Percentiles rank a stretch among this genome's conserved stretches.
Evolutionary conservation across 805 yeast species (phyloP).

Genomic region (Saturnispora diversa): DNA sequence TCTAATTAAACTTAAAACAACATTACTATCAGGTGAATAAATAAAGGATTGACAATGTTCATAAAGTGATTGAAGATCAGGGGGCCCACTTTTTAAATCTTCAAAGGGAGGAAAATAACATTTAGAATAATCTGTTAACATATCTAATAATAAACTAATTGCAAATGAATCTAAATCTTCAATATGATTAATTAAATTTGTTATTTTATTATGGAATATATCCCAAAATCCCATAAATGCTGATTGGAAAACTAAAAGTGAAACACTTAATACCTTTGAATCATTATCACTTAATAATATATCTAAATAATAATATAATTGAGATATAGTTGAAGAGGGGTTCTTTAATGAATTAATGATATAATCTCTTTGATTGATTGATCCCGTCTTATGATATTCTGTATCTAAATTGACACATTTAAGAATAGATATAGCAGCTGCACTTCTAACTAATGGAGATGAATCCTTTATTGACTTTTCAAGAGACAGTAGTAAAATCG

Average conservation of each 20-base stretch:
- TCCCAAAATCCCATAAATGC: constrained; percentile 52
- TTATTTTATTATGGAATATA: constrained; percentile 62
- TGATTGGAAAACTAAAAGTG: constrained; percentile 48
- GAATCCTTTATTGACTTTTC: constrained; percentile 61
- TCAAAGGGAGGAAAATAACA: constrained; percentile 37
- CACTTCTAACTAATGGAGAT: constrained; percentile 69
- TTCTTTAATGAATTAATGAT: constrained; percentile 16
- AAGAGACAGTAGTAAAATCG: constrained; percentile 67
- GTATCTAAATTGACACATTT: constrained; percentile 39
- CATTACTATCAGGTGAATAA: constrained; percentile 48
- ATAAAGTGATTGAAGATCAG: constrained; percentile 52
- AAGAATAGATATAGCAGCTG: constrained; percentile 68
- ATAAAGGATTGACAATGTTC: constrained; percentile 37
- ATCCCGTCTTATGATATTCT: constrained; percentile 17
- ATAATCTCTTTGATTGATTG: constrained; percentile 8
- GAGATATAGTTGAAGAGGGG: constrained; percentile 36
- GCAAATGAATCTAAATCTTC: constrained; percentile 65
- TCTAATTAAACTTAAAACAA: constrained; percentile 51
- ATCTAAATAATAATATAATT: constrained; percentile 42
- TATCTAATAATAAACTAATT: constrained; percentile 49
- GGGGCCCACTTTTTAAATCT: constrained; percentile 6
- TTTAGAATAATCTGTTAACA: constrained; percentile 61
- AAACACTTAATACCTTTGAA: constrained; percentile 59
- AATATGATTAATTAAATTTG: constrained; percentile 35
- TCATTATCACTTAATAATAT: constrained; percentile 58